Base-by-base conservation (phyloP, 345 rosid genomes). In the Salix exigua region DNA sequence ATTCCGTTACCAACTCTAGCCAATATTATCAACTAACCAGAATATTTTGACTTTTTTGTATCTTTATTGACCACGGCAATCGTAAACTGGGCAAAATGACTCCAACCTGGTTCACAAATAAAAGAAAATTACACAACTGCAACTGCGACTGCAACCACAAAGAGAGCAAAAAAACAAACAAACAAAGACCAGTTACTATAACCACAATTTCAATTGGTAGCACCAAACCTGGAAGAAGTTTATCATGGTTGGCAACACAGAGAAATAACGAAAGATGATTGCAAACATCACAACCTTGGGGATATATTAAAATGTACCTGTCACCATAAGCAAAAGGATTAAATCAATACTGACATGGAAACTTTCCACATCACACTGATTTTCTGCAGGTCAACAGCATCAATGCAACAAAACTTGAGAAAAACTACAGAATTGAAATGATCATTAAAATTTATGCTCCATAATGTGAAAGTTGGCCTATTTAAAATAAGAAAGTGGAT, bases 31-130 rank as follows among this genome's bases (percentile, higher is more conserved):
- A 78, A 75, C 88, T 79, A 70, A 95, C 99, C 98, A 68, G 97
- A 93, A 83, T 88, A 88, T 84, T 88, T 93, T 10, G 98, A 95
- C 82, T 95, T 95, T 85, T 88, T 90, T 21, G 93, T 86, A 89
- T 95, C 97, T 84, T 88, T 95, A 85, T 90, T 91, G 77, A 88
- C 88, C 68, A 93, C 94, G 87, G 96, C 96, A 68, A 95, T 93
- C 25, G 99, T 93, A 76, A 93, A 95, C 86, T 93, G 98, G 60
- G 94, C 99, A 86, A 91, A 93, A 87, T 93, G 97, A 83, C 96
- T 90, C 98, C 99, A 95, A 21, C 98, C 99, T 95, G 85, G 75
- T 72, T 69, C 85, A 77, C 14, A 73, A 44, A 31, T 14, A 70
- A 80, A 70, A 70, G 8, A 70, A 12, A 75, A 70, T 65, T 30